Percentiles rank a stretch among this genome's conserved stretches.
phyloP scores from a whole-genome alignment of 2,329 filamentous ascomycete species.

The Fusarium sp. region DNA sequence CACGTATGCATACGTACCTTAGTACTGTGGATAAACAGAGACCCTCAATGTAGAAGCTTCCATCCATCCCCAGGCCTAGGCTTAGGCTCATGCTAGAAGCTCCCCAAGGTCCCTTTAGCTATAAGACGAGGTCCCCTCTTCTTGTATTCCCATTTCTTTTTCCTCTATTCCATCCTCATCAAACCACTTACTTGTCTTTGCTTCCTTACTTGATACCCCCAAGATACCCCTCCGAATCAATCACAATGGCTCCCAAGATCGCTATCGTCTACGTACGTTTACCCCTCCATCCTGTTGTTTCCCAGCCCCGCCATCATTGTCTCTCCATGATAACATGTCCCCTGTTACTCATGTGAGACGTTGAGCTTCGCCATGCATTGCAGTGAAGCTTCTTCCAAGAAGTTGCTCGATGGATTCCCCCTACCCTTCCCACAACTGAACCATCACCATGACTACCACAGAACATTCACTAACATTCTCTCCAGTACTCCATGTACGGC shows the following conservation, averaged over 20 bases:
- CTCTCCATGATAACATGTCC: slow-evolving; percentile 1
- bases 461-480: slow-evolving; percentile 19
- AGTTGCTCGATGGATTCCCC: background rate
- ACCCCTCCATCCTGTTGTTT: slow-evolving; percentile 16
- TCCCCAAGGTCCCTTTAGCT: slow-evolving; percentile 26
- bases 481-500: slow-evolving; percentile 94
- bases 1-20: slow-evolving; percentile 15
- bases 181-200: slow-evolving; percentile 11
- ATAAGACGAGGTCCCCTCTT: slow-evolving; percentile 45
- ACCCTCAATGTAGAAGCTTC: slow-evolving; percentile 29
- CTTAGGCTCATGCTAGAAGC: background rate
- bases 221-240: slow-evolving; percentile 22
- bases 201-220: slow-evolving; percentile 30
- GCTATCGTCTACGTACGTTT: slow-evolving; percentile 86
- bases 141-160: background rate
- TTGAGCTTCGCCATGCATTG: background rate
- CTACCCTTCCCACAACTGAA: slow-evolving; percentile 1
- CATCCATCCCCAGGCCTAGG: slow-evolving; percentile 1
- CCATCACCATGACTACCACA: background rate
- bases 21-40: slow-evolving; percentile 13
- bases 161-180: slow-evolving; percentile 1
- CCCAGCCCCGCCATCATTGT: slow-evolving; percentile 5
- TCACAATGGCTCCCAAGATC: slow-evolving; percentile 87
- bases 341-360: slow-evolving; percentile 4
- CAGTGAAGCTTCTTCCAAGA: background rate